These are phyloP conservation scores for Claviceps sp. DNA, from an alignment of 2,329 filamentous ascomycete genomes.

Conservation along the genomic window DNA sequence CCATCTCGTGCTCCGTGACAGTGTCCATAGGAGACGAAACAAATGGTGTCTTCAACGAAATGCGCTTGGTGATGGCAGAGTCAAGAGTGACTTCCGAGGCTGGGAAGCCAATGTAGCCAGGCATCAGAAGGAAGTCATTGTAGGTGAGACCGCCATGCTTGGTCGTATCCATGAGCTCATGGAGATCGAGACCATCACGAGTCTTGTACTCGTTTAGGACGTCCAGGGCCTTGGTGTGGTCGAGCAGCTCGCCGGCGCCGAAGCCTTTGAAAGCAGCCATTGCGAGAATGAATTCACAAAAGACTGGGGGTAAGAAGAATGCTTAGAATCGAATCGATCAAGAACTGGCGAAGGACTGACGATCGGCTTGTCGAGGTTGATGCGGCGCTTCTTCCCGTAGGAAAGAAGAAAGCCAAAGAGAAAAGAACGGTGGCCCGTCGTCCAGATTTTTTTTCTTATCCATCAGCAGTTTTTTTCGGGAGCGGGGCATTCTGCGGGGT, in stretches of 20 bases:
- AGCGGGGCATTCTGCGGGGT: not conserved
- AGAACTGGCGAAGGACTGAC: constrained; percentile 12
- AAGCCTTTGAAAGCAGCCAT: constrained; percentile 53
- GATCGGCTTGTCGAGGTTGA: constrained; percentile 24
- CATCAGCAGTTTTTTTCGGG: not conserved
- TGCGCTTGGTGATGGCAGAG: constrained; percentile 86
- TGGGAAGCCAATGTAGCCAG: constrained; percentile 96
- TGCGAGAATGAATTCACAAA: constrained; percentile 16
- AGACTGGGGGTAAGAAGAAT: constrained; percentile 4
- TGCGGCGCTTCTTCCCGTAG: constrained; percentile 39
- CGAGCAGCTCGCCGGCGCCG: constrained; percentile 45
- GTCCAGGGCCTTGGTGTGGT: constrained; percentile 64
- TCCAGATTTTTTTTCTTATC: not conserved
- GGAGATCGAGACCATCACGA: constrained; percentile 75
- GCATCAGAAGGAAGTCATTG: constrained; percentile 95
- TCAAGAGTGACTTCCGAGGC: constrained; percentile 81
- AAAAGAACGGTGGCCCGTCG: not conserved
- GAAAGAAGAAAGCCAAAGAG: constrained; percentile 23
- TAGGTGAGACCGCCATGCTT: constrained; percentile 90
- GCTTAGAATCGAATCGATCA: constrained; percentile 13
- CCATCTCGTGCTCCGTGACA: constrained; percentile 98
- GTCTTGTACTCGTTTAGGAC: constrained; percentile 68
- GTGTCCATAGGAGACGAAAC: constrained; percentile 99
- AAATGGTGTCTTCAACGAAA: constrained; percentile 91
- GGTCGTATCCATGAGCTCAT: constrained; percentile 80